A percentile compares a stretch with the other conserved stretches of the same genome.
phyloP scores from a whole-genome alignment of 2,329 filamentous ascomycete species.

The Acrocalymma vagum region DNA sequence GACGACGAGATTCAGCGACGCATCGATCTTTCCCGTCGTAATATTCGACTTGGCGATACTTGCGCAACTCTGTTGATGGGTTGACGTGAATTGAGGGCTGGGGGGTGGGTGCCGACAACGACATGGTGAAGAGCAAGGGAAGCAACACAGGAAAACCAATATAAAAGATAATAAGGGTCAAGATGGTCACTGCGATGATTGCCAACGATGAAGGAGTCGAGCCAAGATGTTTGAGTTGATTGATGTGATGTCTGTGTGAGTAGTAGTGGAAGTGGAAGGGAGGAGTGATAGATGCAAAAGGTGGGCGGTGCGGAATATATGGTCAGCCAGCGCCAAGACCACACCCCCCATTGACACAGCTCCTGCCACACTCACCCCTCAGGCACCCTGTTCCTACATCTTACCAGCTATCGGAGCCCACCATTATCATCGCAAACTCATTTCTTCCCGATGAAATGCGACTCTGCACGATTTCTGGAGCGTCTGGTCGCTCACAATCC shows the following conservation, averaged over 20 bases:
- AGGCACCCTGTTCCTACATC: slow-evolving; percentile 8
- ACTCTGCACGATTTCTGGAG: slow-evolving; percentile 14
- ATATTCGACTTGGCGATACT: slow-evolving; percentile 35
- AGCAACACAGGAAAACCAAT: slow-evolving; percentile 3
- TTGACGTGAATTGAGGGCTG: not conserved
- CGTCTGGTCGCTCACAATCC: slow-evolving; percentile 11
- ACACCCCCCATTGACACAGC: slow-evolving; percentile 16
- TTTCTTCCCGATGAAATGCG: slow-evolving; percentile 1
- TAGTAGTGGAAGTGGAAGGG: slow-evolving; percentile 24
- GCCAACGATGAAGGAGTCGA: slow-evolving; percentile 6
- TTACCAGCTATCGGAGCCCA: slow-evolving; percentile 2
- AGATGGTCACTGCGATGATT: slow-evolving; percentile 5
- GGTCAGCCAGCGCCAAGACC: slow-evolving; percentile 23
- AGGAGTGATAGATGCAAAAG: slow-evolving; percentile 6
- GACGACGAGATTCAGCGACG: slow-evolving; percentile 35
- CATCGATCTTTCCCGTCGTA: slow-evolving; percentile 29
- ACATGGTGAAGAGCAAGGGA: slow-evolving; percentile 26
- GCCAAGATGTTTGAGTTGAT: slow-evolving; percentile 15
- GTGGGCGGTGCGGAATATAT: slow-evolving; percentile 23
- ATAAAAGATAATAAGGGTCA: slow-evolving; percentile 10
- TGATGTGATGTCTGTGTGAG: slow-evolving; percentile 12
- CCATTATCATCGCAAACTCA: not conserved
- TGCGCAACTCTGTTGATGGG: slow-evolving; percentile 2
- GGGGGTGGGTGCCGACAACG: slow-evolving; percentile 21
- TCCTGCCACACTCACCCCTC: slow-evolving; percentile 12